These are phyloP conservation scores for Paraphaeosphaeria sporulosa DNA, from an alignment of 2,329 filamentous ascomycete genomes.

Conservation along the genomic window DNA sequence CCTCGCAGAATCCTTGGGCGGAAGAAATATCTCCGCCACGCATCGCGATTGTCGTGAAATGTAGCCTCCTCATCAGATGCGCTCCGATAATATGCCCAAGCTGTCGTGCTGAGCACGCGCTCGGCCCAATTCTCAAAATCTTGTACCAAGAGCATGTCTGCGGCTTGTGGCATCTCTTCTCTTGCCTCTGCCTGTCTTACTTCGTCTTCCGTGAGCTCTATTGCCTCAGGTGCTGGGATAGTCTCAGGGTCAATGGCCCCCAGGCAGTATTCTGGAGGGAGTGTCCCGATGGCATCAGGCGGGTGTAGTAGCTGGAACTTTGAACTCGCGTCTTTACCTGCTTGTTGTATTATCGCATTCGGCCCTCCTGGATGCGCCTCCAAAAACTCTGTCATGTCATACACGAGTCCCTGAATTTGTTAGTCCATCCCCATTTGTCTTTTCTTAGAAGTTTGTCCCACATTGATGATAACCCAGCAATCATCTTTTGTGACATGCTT, in stretches of 20 bases:
- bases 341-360: not conserved
- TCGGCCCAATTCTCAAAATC: not conserved
- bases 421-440: not conserved
- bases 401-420: not conserved
- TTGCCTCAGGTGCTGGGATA: not conserved
- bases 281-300: not conserved
- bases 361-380: conserved; percentile 1
- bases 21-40: conserved; percentile 2
- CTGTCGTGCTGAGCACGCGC: not conserved
- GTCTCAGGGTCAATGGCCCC: not conserved
- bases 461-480: conserved; percentile 12
- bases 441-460: not conserved
- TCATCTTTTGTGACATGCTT: conserved; percentile 8
- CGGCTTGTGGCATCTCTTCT: not conserved
- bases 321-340: not conserved
- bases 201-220: not conserved
- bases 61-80: conserved; percentile 2
- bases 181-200: not conserved
- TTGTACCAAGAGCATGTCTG: not conserved
- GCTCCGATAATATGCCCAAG: conserved; percentile 6
- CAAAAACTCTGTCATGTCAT: not conserved
- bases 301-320: not conserved
- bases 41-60: not conserved
- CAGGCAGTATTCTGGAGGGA: not conserved
- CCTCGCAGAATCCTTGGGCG: not conserved